These are phyloP conservation scores for Crotalaria pallida DNA, from an alignment of 306 rosid species.

Conservation along the genomic window DNA sequence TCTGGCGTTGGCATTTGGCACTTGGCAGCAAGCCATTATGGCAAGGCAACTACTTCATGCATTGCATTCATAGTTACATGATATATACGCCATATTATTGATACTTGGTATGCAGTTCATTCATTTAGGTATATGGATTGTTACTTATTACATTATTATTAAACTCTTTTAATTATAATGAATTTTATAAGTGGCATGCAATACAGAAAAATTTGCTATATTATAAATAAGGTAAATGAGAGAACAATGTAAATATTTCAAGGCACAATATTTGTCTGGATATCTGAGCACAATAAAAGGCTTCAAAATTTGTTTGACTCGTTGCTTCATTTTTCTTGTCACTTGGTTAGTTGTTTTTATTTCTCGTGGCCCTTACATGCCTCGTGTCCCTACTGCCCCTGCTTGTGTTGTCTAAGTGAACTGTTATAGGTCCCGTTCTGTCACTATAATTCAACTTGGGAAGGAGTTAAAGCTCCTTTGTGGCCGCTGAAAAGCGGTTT, in stretches of 20 bases:
- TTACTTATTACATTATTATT: too few species aligned
- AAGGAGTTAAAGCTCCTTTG: conserved; percentile 43
- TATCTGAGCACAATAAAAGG: conserved; percentile 18
- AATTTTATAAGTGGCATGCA: too few species aligned
- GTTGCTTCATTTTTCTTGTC: not conserved
- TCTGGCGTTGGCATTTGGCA: conserved; percentile 28
- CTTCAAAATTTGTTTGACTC: conserved; percentile 32
- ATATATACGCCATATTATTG: too few species aligned
- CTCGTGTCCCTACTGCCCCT: conserved; percentile 3
- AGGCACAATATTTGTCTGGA: conserved; percentile 17
- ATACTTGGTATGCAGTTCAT: too few species aligned
- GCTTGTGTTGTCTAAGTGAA: conserved; percentile 7
- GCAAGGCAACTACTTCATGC: conserved; percentile 28
- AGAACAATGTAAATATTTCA: too few species aligned
- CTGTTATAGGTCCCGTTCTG: conserved; percentile 27
- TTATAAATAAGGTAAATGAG: too few species aligned
- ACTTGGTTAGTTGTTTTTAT: not conserved
- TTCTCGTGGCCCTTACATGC: not conserved
- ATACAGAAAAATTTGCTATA: too few species aligned
- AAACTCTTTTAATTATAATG: too few species aligned
- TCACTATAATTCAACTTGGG: conserved; percentile 38
- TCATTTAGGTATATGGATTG: too few species aligned
- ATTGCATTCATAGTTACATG: too few species aligned
- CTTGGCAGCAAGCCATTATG: conserved; percentile 24
- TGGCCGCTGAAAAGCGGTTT: conserved; percentile 31